phyloP scores from a whole-genome alignment of 768 basidiomycete species.

The Boletus huronensis region DNA sequence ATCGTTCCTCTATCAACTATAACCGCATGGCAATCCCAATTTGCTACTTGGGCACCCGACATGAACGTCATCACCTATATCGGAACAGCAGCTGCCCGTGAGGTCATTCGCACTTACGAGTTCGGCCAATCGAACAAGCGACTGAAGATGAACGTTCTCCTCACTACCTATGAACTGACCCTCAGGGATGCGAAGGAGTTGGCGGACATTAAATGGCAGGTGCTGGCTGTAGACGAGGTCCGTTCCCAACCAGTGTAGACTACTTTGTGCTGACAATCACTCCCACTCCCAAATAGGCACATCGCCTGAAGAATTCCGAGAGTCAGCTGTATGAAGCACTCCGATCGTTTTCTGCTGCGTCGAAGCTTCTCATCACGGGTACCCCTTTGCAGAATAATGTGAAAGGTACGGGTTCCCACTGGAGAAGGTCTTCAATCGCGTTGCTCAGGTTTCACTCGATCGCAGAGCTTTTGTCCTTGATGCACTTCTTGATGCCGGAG shows the following conservation, averaged over 20 bases:
- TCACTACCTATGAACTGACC: conserved; percentile 96
- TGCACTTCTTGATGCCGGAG: conserved; percentile 99
- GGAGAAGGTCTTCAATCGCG: background rate
- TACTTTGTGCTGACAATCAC: conserved; percentile 14
- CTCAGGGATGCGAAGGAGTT: conserved; percentile 87
- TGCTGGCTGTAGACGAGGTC: conserved; percentile 93
- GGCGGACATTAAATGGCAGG: conserved; percentile 95
- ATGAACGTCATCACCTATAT: conserved; percentile 97
- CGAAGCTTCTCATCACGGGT: conserved; percentile 95
- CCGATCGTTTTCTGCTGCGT: conserved; percentile 81
- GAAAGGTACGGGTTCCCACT: conserved; percentile 59
- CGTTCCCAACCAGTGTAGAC: conserved; percentile 14
- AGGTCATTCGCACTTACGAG: conserved; percentile 89
- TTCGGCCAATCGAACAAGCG: conserved; percentile 87
- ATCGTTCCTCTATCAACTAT: conserved; percentile 98
- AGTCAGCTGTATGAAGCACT: conserved; percentile 96
- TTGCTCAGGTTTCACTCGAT: conserved; percentile 9
- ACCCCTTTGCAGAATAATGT: conserved; percentile 99
- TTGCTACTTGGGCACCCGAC: conserved; percentile 92
- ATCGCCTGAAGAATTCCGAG: conserved; percentile 97
- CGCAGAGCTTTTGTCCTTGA: conserved; percentile 87
- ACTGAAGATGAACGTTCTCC: conserved; percentile 92
- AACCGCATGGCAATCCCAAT: conserved; percentile 96
- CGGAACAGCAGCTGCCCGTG: conserved; percentile 81
- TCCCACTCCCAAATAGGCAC: conserved; percentile 54